Evolutionary conservation across 2,329 filamentous ascomycete species (phyloP).

Genomic region (Paracoccidioides brasiliensis): DNA sequence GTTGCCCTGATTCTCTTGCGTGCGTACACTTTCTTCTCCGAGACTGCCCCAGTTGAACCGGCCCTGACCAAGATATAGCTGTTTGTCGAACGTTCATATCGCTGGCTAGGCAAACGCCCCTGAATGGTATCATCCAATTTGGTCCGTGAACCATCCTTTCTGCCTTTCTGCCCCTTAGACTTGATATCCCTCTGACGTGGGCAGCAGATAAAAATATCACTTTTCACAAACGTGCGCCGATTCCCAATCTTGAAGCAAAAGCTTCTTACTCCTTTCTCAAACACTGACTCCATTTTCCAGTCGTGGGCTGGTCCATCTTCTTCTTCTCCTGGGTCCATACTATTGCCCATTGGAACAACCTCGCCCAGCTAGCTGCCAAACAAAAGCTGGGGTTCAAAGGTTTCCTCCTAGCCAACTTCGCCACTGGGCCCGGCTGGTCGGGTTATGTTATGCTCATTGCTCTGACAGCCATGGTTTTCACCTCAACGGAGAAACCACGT

Average conservation of each 20-base stretch:
- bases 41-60: background rate
- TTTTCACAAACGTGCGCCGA: conserved; percentile 54
- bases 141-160: conserved; percentile 9
- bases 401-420: conserved; percentile 63
- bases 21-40: conserved; percentile 6
- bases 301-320: conserved; percentile 73
- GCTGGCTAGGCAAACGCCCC: conserved; percentile 61
- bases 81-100: conserved; percentile 78
- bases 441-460: conserved; percentile 73
- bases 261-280: too few species aligned
- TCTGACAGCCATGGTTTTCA: conserved; percentile 65
- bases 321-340: conserved; percentile 82
- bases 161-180: background rate
- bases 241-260: background rate
- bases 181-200: background rate
- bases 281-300: conserved; percentile 14
- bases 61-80: conserved; percentile 24
- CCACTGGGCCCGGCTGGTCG: conserved; percentile 71
- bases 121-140: conserved; percentile 78
- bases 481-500: conserved; percentile 63
- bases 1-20: conserved; percentile 63
- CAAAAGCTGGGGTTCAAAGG: conserved; percentile 67
- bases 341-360: conserved; percentile 77
- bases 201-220: conserved; percentile 65
- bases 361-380: conserved; percentile 61